A percentile compares a stretch with the other conserved stretches of the same genome.
Evolutionary conservation across 352 stramenopile genomes (phyloP).

Genomic region (Phytophthora capsici): DNA sequence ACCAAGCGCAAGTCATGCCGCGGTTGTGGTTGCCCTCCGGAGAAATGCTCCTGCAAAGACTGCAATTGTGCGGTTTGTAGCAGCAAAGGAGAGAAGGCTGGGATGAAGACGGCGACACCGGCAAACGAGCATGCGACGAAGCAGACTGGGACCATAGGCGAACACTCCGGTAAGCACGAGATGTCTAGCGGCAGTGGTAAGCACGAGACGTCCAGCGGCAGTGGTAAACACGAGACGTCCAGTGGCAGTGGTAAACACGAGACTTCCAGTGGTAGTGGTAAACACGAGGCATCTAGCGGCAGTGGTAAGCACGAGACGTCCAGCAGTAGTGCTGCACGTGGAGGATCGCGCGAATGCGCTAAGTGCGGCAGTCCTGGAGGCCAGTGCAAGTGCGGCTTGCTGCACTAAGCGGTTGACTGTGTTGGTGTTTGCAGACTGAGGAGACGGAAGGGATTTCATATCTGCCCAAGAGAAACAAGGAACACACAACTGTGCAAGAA

Average conservation of each 20-base stretch:
- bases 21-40: constrained; percentile 30
- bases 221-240: background rate
- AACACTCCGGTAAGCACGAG: constrained; percentile 15
- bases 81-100: constrained; percentile 4
- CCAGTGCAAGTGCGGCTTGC: constrained; percentile 37
- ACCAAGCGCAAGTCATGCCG: constrained; percentile 23
- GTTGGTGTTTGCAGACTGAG: background rate
- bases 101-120: constrained; percentile 5
- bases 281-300: background rate
- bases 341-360: constrained; percentile 6
- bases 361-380: constrained; percentile 25
- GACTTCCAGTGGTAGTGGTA: background rate
- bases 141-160: background rate
- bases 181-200: no score
- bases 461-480: background rate
- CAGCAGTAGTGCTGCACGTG: background rate
- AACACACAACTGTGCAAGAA: background rate
- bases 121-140: background rate
- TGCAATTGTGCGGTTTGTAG: constrained; percentile 29
- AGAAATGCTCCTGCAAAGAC: constrained; percentile 32
- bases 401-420: constrained; percentile 24
- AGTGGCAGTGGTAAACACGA: no score
- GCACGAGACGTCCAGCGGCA: background rate
- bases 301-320: constrained; percentile 9
- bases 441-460: no score